Percentiles rank a stretch among this genome's conserved stretches.
Conservation (phyloP, 2,329 filamentous ascomycete genomes). For the Neopestalotiopsis clavispora region DNA sequence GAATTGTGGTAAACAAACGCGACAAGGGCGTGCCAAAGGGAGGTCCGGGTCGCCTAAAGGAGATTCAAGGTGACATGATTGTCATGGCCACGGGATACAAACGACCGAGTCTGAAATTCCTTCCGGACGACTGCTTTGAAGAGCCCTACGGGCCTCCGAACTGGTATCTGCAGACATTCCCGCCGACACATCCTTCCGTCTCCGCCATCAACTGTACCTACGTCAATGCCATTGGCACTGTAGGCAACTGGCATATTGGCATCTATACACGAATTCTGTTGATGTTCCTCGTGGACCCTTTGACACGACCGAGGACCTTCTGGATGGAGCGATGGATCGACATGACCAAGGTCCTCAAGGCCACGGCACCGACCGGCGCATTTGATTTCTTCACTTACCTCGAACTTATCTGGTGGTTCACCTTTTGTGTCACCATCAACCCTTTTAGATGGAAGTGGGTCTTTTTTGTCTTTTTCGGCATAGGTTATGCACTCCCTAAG, state of each 20-base stretch:
- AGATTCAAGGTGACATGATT: slow-evolving; percentile 75
- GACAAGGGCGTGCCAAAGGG: slow-evolving; percentile 74
- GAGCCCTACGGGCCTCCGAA: slow-evolving; percentile 79
- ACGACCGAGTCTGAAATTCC: slow-evolving; percentile 73
- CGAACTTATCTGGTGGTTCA: slow-evolving; percentile 85
- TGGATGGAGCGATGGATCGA: slow-evolving; percentile 90
- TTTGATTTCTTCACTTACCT: slow-evolving; percentile 92
- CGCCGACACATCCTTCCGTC: slow-evolving; percentile 72
- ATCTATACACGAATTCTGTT: slow-evolving; percentile 86
- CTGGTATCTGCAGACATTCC: slow-evolving; percentile 90
- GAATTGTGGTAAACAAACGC: slow-evolving; percentile 74
- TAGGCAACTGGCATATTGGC: slow-evolving; percentile 88
- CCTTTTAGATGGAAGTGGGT: slow-evolving; percentile 94
- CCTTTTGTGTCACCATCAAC: slow-evolving; percentile 78
- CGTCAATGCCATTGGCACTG: slow-evolving; percentile 77
- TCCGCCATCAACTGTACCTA: slow-evolving; percentile 85
- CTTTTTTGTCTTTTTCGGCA: slow-evolving; percentile 78
- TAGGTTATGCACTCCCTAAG: slow-evolving; percentile 70
- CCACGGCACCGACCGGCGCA: slow-evolving; percentile 70
- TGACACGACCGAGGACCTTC: slow-evolving; percentile 71
- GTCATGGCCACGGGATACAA: slow-evolving; percentile 86
- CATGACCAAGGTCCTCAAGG: slow-evolving; percentile 77
- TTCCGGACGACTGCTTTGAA: slow-evolving; percentile 74
- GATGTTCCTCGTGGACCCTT: slow-evolving; percentile 83
- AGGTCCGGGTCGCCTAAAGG: slow-evolving; percentile 71